These are phyloP conservation scores for Penicillium fimorum DNA, from an alignment of 495 filamentous ascomycete species.

Conservation along the genomic window DNA sequence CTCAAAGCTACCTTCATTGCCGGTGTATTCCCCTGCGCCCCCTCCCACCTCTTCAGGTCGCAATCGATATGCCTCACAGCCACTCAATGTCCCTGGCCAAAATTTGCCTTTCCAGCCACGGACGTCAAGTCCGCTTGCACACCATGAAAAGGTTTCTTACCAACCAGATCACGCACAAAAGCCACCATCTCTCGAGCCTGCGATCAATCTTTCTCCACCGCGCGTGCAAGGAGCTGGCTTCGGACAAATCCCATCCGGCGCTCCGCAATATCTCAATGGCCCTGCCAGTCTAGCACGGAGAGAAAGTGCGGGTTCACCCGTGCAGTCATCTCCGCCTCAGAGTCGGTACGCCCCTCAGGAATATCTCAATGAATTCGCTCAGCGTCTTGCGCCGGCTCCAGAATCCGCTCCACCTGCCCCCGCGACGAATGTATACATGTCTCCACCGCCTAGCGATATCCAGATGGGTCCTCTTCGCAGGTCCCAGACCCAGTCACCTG, in stretches of 20 bases:
- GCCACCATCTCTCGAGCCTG: slow-evolving; percentile 30
- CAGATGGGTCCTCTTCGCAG: slow-evolving; percentile 59
- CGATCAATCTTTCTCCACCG: slow-evolving; percentile 29
- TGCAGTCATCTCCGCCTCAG: slow-evolving; percentile 31
- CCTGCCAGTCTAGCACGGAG: slow-evolving; percentile 3
- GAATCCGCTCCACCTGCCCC: slow-evolving; percentile 33
- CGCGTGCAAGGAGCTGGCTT: slow-evolving; percentile 15
- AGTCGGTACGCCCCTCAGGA: slow-evolving; percentile 41
- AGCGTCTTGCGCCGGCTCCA: slow-evolving; percentile 45
- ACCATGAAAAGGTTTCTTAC: slow-evolving; percentile 50
- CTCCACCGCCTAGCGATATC: slow-evolving; percentile 24
- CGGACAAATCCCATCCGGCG: slow-evolving; percentile 20
- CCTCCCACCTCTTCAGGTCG: slow-evolving; percentile 45
- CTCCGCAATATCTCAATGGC: slow-evolving; percentile 14
- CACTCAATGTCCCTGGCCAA: slow-evolving; percentile 43
- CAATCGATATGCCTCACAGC: slow-evolving; percentile 52
- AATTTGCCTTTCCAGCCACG: slow-evolving; percentile 73
- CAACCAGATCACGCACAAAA: slow-evolving; percentile 31
- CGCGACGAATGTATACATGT: slow-evolving; percentile 33
- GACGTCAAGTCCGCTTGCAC: slow-evolving; percentile 81
- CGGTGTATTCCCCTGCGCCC: slow-evolving; percentile 42
- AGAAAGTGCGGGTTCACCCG: slow-evolving; percentile 10
- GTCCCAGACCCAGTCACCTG: slow-evolving; percentile 86
- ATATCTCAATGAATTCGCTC: slow-evolving; percentile 56
- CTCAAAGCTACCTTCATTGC: slow-evolving; percentile 33